phyloP scores from a whole-genome alignment of 495 filamentous ascomycete species.

The Penicillium canescens region DNA sequence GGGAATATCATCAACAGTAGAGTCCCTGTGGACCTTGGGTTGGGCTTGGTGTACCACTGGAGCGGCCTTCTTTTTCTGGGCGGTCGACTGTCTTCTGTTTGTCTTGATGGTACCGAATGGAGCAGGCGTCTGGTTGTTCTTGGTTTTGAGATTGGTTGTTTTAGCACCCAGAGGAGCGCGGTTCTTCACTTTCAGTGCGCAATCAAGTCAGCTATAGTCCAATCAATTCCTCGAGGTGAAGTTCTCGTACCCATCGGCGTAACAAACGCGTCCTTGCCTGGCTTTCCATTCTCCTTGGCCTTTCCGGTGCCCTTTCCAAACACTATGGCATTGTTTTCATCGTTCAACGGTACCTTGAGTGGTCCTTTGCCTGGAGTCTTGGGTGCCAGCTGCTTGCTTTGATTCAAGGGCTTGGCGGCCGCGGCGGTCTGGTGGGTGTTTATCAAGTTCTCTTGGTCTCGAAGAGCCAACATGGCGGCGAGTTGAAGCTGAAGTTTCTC shows the following conservation, averaged over 20 bases:
- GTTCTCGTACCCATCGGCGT: constrained; percentile 75
- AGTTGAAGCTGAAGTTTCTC: constrained; percentile 22
- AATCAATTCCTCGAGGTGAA: neutral
- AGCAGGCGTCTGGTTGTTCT: constrained; percentile 63
- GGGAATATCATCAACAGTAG: constrained; percentile 59
- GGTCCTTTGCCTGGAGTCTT: constrained; percentile 91
- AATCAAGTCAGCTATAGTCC: constrained; percentile 25
- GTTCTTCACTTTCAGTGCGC: constrained; percentile 58
- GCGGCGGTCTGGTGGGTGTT: constrained; percentile 74
- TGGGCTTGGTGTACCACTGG: constrained; percentile 37
- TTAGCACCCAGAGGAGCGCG: constrained; percentile 88
- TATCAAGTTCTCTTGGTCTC: constrained; percentile 88
- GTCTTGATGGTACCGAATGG: constrained; percentile 48
- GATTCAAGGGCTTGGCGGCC: constrained; percentile 77
- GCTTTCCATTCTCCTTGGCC: constrained; percentile 63
- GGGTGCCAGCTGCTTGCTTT: constrained; percentile 62
- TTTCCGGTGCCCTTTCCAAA: constrained; percentile 67
- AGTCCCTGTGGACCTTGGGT: constrained; percentile 28
- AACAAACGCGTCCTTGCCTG: constrained; percentile 66
- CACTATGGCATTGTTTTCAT: constrained; percentile 74
- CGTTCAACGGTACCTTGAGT: constrained; percentile 78
- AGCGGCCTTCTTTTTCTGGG: constrained; percentile 49
- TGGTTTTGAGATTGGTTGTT: constrained; percentile 92
- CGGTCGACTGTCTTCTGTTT: constrained; percentile 49
- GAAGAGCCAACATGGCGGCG: constrained; percentile 71